Conservation (phyloP, 345 rosid genomes). For the Lepidium aucheri region DNA sequence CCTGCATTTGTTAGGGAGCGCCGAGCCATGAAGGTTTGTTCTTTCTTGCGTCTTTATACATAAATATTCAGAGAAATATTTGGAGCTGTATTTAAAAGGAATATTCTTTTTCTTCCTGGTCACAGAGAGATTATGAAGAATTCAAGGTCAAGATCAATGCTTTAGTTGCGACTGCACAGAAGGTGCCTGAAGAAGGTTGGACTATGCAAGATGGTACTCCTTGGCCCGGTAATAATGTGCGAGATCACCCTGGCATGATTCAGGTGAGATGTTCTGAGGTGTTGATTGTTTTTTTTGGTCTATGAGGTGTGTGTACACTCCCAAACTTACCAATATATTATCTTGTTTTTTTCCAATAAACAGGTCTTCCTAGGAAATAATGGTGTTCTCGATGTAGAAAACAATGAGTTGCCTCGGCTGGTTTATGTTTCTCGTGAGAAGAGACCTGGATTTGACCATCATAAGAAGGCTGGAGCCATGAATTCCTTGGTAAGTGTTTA, state of each 20-base stretch:
- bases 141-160: slow-evolving; percentile 76
- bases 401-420: slow-evolving; percentile 66
- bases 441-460: slow-evolving; percentile 92
- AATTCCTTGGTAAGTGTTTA: slow-evolving; percentile 54
- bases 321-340: not conserved
- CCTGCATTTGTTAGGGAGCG: slow-evolving; percentile 71
- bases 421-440: slow-evolving; percentile 91
- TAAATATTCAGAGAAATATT: not conserved
- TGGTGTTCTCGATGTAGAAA: slow-evolving; percentile 64
- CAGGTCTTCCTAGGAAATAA: slow-evolving; percentile 85
- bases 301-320: not conserved
- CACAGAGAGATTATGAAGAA: slow-evolving; percentile 82
- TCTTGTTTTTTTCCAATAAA: not conserved
- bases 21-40: slow-evolving; percentile 74
- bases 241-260: slow-evolving; percentile 96
- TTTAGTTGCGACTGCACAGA: slow-evolving; percentile 69
- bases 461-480: slow-evolving; percentile 95
- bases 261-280: slow-evolving; percentile 43
- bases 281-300: not conserved
- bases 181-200: slow-evolving; percentile 97
- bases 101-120: not conserved
- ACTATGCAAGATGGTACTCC: slow-evolving; percentile 95
- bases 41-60: not conserved
- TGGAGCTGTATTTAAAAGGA: not conserved
- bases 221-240: slow-evolving; percentile 86